Percentiles rank a stretch among this genome's conserved stretches.
These are phyloP conservation scores for Agrocybe chaxingu DNA, from an alignment of 768 basidiomycete genomes.

Conservation along the genomic window DNA sequence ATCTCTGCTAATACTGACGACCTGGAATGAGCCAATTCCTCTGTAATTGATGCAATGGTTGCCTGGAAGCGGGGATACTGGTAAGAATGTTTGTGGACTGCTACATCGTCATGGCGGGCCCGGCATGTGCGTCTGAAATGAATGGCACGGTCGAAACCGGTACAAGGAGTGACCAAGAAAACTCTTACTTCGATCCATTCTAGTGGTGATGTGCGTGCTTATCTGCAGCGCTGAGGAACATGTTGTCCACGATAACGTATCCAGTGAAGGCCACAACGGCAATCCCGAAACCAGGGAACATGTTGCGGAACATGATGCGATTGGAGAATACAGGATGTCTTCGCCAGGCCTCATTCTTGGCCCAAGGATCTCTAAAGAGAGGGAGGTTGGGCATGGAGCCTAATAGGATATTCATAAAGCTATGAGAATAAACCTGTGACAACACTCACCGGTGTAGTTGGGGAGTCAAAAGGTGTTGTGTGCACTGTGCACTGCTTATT, in stretches of 20 bases:
- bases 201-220: constrained; percentile 25
- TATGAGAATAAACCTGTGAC: neutral
- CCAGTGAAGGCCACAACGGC: constrained; percentile 89
- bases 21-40: too few species aligned
- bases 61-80: too few species aligned
- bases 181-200: neutral
- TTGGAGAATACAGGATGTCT: constrained; percentile 87
- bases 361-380: constrained; percentile 93
- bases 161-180: too few species aligned
- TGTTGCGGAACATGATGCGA: constrained; percentile 81
- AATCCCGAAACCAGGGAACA: constrained; percentile 95
- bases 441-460: neutral
- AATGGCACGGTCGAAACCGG: too few species aligned
- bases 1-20: too few species aligned
- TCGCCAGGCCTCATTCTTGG: constrained; percentile 89
- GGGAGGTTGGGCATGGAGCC: constrained; percentile 58
- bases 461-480: neutral
- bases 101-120: too few species aligned
- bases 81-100: too few species aligned
- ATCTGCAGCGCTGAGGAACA: constrained; percentile 38
- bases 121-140: too few species aligned
- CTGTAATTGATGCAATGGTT: too few species aligned
- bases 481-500: too few species aligned
- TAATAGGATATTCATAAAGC: constrained; percentile 6
- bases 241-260: constrained; percentile 85